These are phyloP conservation scores for Takashimella koratensis DNA, from an alignment of 1,284 basidiomycete genomes.

Conservation along the genomic window DNA sequence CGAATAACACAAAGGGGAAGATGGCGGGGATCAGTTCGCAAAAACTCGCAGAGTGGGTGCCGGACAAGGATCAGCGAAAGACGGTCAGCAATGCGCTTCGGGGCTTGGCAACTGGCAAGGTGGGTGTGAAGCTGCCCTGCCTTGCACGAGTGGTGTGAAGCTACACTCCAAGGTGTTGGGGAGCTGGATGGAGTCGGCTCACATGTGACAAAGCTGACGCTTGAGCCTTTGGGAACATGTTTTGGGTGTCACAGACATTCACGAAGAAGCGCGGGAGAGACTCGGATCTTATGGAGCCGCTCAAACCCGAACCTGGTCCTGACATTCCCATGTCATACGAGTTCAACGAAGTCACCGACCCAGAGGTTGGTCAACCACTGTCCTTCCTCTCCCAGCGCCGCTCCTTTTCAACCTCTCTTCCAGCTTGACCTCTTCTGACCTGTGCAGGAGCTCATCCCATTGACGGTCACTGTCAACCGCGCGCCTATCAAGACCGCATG, in stretches of 20 bases:
- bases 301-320: conserved; percentile 18
- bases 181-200: too few species aligned
- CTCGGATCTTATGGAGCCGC: conserved; percentile 30
- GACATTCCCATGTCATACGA: conserved; percentile 24
- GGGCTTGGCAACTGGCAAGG: conserved; percentile 43
- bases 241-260: too few species aligned
- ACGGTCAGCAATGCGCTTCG: conserved; percentile 61
- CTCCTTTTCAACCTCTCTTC: neutral
- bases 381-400: neutral
- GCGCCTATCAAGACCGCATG: conserved; percentile 93
- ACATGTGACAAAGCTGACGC: too few species aligned
- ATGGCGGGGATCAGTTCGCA: conserved; percentile 60
- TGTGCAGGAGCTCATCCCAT: conserved; percentile 59
- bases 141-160: too few species aligned
- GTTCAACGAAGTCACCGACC: conserved; percentile 34
- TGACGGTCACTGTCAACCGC: conserved; percentile 70
- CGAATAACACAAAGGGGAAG: conserved; percentile 60
- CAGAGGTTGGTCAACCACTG: conserved; percentile 39
- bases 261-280: conserved; percentile 31
- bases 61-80: conserved; percentile 66
- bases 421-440: neutral
- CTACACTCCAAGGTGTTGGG: too few species aligned
- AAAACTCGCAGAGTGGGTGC: conserved; percentile 59
- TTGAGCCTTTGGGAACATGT: too few species aligned
- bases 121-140: too few species aligned